These are phyloP conservation scores for Lepidium africanum DNA, from an alignment of 345 rosid genomes.

Conservation along the genomic window DNA sequence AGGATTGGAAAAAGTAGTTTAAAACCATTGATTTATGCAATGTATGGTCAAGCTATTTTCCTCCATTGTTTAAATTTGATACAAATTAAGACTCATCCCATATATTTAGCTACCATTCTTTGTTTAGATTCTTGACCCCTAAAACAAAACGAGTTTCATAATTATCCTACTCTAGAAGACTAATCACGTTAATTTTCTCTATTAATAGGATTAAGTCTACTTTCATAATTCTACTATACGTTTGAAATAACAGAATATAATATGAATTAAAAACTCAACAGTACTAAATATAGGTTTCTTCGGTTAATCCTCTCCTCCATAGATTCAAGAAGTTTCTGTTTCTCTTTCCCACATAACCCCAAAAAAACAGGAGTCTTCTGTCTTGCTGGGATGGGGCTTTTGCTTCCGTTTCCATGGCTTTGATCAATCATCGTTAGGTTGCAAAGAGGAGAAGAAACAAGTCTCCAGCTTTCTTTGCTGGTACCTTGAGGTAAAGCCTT, in stretches of 20 bases:
- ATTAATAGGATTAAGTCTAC: background rate
- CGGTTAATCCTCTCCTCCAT: constrained; percentile 23
- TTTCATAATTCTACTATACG: background rate
- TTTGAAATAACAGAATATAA: background rate
- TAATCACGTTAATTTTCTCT: constrained; percentile 10
- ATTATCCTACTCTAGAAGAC: constrained; percentile 14
- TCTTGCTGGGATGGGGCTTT: background rate
- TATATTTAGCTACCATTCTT: constrained; percentile 20
- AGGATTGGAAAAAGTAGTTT: constrained; percentile 4
- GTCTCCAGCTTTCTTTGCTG: constrained; percentile 40
- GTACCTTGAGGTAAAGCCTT: constrained; percentile 32
- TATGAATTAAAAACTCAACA: background rate
- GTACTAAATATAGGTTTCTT: constrained; percentile 22
- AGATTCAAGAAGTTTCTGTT: background rate
- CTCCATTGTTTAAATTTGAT: constrained; percentile 29
- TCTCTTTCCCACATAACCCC: constrained; percentile 28
- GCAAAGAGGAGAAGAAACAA: constrained; percentile 25
- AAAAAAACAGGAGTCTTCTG: background rate
- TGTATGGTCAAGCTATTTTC: constrained; percentile 22
- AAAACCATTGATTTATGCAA: constrained; percentile 23
- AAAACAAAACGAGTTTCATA: constrained; percentile 6
- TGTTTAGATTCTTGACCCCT: constrained; percentile 20
- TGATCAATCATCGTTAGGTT: constrained; percentile 23
- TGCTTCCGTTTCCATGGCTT: constrained; percentile 22
- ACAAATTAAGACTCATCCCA: constrained; percentile 11